Conservation (phyloP, 2,329 filamentous ascomycete species). For the Neopestalotiopsis clavispora region DNA sequence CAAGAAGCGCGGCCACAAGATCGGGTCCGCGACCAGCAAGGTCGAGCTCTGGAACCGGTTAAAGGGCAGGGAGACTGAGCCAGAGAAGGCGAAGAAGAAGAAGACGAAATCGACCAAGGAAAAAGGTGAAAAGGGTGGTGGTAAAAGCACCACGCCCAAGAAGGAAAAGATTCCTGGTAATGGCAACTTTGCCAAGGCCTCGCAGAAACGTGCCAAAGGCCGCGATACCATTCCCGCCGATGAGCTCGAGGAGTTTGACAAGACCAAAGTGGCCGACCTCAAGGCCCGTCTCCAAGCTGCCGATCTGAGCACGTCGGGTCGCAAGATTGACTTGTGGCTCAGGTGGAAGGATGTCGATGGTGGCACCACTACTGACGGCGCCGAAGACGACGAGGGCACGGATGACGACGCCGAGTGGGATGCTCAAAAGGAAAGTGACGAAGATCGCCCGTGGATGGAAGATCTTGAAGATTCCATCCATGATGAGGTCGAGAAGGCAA, state of each 20-base stretch:
- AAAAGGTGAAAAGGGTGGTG: background rate
- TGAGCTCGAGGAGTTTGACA: constrained; percentile 4
- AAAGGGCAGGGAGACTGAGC: background rate
- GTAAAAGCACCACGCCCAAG: background rate
- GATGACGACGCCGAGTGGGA: background rate
- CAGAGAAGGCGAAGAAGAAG: background rate
- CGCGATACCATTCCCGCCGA: background rate
- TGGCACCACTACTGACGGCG: background rate
- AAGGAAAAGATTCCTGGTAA: background rate
- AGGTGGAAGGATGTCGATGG: background rate
- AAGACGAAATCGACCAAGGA: background rate
- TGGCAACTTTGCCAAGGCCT: background rate
- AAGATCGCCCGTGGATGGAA: background rate
- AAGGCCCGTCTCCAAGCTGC: background rate
- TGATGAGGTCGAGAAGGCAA: background rate
- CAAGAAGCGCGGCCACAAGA: background rate
- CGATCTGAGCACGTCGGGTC: background rate
- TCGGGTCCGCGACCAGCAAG: background rate
- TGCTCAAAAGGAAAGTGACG: background rate
- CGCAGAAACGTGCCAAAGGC: background rate
- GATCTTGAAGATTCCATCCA: background rate
- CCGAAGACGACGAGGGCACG: background rate
- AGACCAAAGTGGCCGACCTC: background rate
- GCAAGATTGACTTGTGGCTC: background rate
- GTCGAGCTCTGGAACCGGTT: background rate